phyloP scores from a whole-genome alignment of 345 rosid genomes.

The Punica granatum region DNA sequence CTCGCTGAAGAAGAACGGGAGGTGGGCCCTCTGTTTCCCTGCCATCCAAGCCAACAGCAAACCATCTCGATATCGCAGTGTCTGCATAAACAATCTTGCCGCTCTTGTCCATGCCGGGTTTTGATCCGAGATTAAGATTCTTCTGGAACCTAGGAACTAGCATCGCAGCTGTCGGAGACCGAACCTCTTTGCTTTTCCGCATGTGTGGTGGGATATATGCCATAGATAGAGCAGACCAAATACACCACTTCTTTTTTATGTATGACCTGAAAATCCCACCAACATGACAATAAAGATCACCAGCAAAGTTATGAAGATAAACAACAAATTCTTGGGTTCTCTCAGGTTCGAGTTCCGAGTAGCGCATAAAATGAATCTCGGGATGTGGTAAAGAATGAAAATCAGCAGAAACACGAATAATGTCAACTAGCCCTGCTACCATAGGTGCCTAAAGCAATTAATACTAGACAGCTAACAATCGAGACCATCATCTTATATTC shows the following conservation, averaged over 20 bases:
- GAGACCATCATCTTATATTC: too few species aligned
- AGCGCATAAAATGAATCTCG: too few species aligned
- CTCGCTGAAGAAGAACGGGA: conserved; percentile 22
- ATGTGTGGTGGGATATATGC: conserved; percentile 63
- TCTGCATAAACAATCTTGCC: conserved; percentile 30
- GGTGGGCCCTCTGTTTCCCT: conserved; percentile 24
- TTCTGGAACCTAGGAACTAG: conserved; percentile 22
- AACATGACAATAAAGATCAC: not conserved
- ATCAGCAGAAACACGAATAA: too few species aligned
- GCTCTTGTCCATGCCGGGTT: conserved; percentile 1
- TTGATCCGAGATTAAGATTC: conserved; percentile 13
- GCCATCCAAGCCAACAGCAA: conserved; percentile 35
- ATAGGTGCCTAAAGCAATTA: too few species aligned
- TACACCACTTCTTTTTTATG: not conserved
- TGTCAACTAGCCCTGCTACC: too few species aligned
- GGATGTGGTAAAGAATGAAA: too few species aligned
- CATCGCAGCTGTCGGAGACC: conserved; percentile 27
- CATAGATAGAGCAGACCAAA: conserved; percentile 19
- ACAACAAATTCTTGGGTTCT: too few species aligned
- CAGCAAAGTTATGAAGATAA: too few species aligned
- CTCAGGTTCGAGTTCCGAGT: too few species aligned
- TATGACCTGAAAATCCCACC: not conserved
- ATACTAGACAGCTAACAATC: too few species aligned
- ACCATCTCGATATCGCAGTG: conserved; percentile 33
- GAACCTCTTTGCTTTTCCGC: conserved; percentile 28